Evolutionary conservation across 2,329 filamentous ascomycete species (phyloP).

Genomic region (Colletotrichum sp.): DNA sequence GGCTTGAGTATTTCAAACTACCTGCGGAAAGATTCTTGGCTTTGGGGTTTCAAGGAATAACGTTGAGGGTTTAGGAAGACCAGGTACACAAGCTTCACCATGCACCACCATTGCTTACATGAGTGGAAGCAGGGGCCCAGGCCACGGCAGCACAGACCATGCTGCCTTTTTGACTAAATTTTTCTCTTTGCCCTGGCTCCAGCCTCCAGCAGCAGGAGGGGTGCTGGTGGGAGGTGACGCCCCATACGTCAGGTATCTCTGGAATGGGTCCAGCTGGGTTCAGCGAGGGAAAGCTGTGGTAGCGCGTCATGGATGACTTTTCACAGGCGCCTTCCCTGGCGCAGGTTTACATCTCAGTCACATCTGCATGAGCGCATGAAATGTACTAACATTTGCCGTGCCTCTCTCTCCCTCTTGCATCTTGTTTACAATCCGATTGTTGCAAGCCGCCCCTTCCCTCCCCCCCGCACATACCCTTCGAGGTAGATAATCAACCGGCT

Average conservation of each 20-base stretch:
- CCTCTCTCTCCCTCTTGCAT: not conserved
- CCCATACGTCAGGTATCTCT: constrained; percentile 6
- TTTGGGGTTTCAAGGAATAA: not conserved
- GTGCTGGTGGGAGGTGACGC: not conserved
- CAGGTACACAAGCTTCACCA: not conserved
- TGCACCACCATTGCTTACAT: not conserved
- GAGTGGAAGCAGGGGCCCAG: constrained; percentile 1
- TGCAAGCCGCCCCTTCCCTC: not conserved
- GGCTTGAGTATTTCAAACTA: not conserved
- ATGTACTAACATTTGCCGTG: constrained; percentile 13
- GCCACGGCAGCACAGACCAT: not conserved
- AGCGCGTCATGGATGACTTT: constrained; percentile 45
- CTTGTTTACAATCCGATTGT: not conserved
- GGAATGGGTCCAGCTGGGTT: constrained; percentile 19
- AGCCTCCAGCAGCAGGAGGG: not conserved
- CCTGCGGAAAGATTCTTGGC: not conserved
- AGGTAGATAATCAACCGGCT: not conserved
- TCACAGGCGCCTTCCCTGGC: constrained; percentile 28
- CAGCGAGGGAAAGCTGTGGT: constrained; percentile 22
- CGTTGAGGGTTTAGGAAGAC: not conserved
- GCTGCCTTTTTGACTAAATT: not conserved
- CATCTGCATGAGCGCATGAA: constrained; percentile 21
- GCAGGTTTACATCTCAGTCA: constrained; percentile 15
- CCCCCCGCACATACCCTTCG: not conserved
- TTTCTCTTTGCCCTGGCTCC: not conserved